Evolutionary conservation across 192 early-diverging fungal species (phyloP).

Genomic region (Coemansia sp.): DNA sequence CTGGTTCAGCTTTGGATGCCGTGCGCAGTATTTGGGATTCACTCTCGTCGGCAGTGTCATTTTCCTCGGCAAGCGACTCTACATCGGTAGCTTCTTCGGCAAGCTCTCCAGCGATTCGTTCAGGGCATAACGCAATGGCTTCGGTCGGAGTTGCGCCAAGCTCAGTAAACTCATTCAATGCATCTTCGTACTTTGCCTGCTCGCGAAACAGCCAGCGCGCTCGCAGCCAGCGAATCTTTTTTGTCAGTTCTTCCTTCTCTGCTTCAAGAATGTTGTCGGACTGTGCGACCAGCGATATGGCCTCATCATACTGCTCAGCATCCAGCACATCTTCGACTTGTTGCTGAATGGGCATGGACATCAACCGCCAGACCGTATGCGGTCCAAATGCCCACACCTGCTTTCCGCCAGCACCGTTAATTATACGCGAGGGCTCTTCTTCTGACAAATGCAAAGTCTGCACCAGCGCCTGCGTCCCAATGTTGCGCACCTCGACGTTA

Average conservation of each 20-base stretch:
- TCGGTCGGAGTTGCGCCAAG: constrained; percentile 65
- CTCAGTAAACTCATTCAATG: constrained; percentile 65
- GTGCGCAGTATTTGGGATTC: background rate
- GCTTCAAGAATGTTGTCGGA: constrained; percentile 71
- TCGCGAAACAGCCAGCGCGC: constrained; percentile 71
- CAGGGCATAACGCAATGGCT: constrained; percentile 68
- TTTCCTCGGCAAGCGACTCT: constrained; percentile 7
- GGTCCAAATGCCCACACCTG: constrained; percentile 69
- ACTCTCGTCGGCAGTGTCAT: constrained; percentile 1
- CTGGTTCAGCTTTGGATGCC: constrained; percentile 18
- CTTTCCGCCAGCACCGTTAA: constrained; percentile 70
- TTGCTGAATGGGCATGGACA: constrained; percentile 50
- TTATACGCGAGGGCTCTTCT: constrained; percentile 50
- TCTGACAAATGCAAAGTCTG: constrained; percentile 72
- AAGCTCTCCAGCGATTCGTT: constrained; percentile 65
- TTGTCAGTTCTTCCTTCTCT: constrained; percentile 65
- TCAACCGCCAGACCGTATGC: constrained; percentile 72
- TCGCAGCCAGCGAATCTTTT: constrained; percentile 63
- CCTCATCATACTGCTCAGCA: constrained; percentile 71
- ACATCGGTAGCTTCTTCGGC: constrained; percentile 39
- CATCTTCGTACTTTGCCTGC: constrained; percentile 62
- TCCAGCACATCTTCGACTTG: constrained; percentile 74
- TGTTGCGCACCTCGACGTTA: constrained; percentile 83
- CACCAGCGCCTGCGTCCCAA: constrained; percentile 77
- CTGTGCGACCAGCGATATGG: constrained; percentile 71